These are phyloP conservation scores for Quercus tomentella DNA, from an alignment of 331 rosid genomes.

Conservation along the genomic window DNA sequence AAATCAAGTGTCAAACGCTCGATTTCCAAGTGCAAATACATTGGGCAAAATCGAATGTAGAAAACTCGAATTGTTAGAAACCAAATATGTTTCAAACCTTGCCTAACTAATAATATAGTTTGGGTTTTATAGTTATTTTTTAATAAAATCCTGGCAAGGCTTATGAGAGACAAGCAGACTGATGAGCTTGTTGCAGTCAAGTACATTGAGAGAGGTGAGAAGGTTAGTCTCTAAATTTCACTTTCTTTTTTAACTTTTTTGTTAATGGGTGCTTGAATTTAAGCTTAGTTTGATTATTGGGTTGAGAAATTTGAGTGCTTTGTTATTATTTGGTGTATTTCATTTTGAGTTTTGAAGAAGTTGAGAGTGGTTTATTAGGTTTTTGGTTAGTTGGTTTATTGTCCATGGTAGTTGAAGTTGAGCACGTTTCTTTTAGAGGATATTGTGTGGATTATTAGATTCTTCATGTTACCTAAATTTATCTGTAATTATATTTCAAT, in stretches of 20 bases:
- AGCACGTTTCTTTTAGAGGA: not conserved
- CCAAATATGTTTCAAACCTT: no score
- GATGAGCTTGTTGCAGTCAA: constrained; percentile 94
- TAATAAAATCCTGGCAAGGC: no score
- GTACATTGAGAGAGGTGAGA: constrained; percentile 97
- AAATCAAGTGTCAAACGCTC: no score
- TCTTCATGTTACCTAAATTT: constrained; percentile 3
- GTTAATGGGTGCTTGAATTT: not conserved
- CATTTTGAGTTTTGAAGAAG: not conserved
- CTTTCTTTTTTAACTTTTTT: not conserved
- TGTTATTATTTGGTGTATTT: no score
- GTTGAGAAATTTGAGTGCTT: not conserved
- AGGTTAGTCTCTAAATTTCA: constrained; percentile 46
- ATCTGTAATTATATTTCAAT: not conserved
- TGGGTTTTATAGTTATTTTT: no score
- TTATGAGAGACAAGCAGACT: constrained; percentile 84
- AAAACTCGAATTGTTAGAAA: no score
- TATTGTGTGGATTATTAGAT: constrained; percentile 11
- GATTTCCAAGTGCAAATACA: no score
- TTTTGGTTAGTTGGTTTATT: not conserved
- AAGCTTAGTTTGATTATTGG: not conserved
- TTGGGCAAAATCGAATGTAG: no score
- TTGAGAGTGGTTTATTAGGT: not conserved
- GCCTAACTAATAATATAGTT: no score
- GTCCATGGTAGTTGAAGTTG: not conserved